Evolutionary conservation across 345 rosid genomes (phyloP).

Genomic region (Limnanthes douglasii): DNA sequence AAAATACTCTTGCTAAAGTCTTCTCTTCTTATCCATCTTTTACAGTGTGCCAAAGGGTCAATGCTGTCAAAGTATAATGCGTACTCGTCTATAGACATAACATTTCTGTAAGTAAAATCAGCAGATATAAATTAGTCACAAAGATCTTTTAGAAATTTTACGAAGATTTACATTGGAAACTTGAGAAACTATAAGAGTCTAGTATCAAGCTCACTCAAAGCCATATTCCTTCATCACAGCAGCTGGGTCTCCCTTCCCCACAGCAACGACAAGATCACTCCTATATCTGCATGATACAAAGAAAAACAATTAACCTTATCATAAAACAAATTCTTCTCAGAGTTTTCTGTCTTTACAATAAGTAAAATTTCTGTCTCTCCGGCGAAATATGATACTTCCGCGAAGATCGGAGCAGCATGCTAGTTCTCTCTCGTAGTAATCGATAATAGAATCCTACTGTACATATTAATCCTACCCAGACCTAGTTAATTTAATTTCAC

Average conservation of each 20-base stretch:
- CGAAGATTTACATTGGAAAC: slow-evolving; percentile 1
- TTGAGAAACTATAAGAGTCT: slow-evolving; percentile 2
- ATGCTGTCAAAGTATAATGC: slow-evolving; percentile 56
- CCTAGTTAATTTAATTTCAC: no score
- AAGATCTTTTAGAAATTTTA: background rate
- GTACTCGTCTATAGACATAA: slow-evolving; percentile 72
- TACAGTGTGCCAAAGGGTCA: slow-evolving; percentile 68
- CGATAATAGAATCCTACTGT: no score
- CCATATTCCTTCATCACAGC: slow-evolving; percentile 77
- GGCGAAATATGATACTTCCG: no score
- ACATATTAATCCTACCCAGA: no score
- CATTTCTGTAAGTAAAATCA: slow-evolving; percentile 41
- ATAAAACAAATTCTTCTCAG: background rate
- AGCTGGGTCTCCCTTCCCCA: slow-evolving; percentile 93
- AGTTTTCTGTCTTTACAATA: no score
- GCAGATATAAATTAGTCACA: background rate
- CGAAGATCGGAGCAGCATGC: no score
- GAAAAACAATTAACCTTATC: no score
- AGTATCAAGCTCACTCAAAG: slow-evolving; percentile 34
- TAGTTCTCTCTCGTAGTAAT: no score
- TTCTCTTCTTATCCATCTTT: slow-evolving; percentile 32
- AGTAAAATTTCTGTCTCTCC: no score
- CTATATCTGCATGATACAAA: slow-evolving; percentile 31
- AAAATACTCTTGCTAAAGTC: slow-evolving; percentile 10
- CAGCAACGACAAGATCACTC: slow-evolving; percentile 63